Evolutionary conservation across 257 asterid species (phyloP).

Genomic region (Leptodermis oblonga): DNA sequence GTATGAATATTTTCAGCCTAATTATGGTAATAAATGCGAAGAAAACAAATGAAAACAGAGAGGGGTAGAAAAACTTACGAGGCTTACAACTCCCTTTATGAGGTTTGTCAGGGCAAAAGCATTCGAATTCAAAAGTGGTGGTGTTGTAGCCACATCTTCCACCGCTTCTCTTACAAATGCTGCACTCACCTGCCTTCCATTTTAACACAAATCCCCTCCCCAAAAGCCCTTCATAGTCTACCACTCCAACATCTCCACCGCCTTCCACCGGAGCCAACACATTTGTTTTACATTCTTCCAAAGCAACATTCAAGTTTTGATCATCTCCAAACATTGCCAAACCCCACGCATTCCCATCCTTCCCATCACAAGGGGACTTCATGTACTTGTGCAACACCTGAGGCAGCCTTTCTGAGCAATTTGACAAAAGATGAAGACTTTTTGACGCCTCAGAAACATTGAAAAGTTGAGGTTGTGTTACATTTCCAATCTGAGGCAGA

Average conservation of each 20-base stretch:
- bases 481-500: constrained; percentile 32
- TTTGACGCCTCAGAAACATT: background rate
- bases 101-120: constrained; percentile 57
- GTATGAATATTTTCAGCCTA: too few species aligned
- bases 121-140: constrained; percentile 21
- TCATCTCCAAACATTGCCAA: constrained; percentile 34
- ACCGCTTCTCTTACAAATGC: constrained; percentile 35
- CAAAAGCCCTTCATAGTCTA: constrained; percentile 25
- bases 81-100: constrained; percentile 40
- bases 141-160: constrained; percentile 52
- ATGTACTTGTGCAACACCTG: constrained; percentile 16
- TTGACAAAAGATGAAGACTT: constrained; percentile 34
- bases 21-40: background rate
- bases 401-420: constrained; percentile 19
- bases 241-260: constrained; percentile 10
- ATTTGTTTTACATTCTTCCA: constrained; percentile 24
- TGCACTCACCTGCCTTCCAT: constrained; percentile 47
- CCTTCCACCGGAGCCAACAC: constrained; percentile 47
- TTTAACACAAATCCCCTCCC: constrained; percentile 45
- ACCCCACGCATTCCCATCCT: constrained; percentile 4
- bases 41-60: background rate
- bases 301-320: constrained; percentile 22
- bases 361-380: constrained; percentile 1
- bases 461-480: constrained; percentile 4
- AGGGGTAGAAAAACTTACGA: constrained; percentile 26